Evolutionary conservation across 2,329 filamentous ascomycete genomes (phyloP), one percentile per base, ranked within the genome.

Genomic region (Tolypocladium amazonense): DNA sequence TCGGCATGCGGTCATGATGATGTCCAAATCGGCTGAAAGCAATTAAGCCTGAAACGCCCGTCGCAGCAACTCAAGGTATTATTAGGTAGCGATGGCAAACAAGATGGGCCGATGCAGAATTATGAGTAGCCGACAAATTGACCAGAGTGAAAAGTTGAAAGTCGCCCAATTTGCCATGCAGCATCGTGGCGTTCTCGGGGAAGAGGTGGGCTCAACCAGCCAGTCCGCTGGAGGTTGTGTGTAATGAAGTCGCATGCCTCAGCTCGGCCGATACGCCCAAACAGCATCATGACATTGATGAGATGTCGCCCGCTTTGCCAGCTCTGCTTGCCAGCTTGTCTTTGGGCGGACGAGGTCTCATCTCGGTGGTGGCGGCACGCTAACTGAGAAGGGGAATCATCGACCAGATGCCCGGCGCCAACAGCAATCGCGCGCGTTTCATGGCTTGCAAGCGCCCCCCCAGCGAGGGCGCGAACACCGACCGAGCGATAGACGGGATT

Each of bases 351-450:
- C 3, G 27, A 38, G 20, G 41, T 18, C 41, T 58, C 56, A 50
- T 56, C 54, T 56, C 38, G 55, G 53, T 12, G 37, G 14, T 43
- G n/a, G 18, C 5, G 9, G 11, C n/a, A 15, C 39, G n/a, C 53
- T 41, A 60, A 20, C 47, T 23, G 38, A 30, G 39, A 38, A 52
- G 14, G 52, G 56, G 41, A 56, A 57, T 43, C 18, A 58, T 58
- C 52, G 56, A 52, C 56, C 39, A 20, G 37, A 38, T 18, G 39
- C 7, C 5, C 56, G 50, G 45, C 35, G 25, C 56, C 45, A 58
- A 39, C 14, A 2, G 8, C 25, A n/a, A 59, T 57, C 39, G 57
- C 7, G 37, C 66, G 65, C 63, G 62, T 66, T 60, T 65, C 62
- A 64, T 61, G 59, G 59, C 60, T 53, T 33, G 56, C 54, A n/a